phyloP scores from a whole-genome alignment of 768 basidiomycete genomes.

The Epithele typhae region DNA sequence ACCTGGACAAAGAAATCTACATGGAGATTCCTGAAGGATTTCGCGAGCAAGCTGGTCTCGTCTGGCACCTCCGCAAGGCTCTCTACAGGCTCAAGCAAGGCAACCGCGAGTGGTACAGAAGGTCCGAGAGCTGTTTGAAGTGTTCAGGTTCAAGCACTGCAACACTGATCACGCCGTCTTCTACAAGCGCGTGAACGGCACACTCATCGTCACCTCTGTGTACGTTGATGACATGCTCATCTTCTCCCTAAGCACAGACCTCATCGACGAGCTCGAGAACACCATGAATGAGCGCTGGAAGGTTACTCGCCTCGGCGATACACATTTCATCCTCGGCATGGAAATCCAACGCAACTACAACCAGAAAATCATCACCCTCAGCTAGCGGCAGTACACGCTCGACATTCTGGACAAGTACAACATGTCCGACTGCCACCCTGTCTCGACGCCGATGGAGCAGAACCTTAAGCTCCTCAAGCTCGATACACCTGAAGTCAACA shows the following conservation, averaged over 20 bases:
- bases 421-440: not conserved
- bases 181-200: conserved; percentile 19
- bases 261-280: too few species aligned
- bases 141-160: conserved; percentile 21
- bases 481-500: too few species aligned
- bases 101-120: conserved; percentile 34
- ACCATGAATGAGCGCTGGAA: too few species aligned
- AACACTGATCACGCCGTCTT: conserved; percentile 28
- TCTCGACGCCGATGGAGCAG: not conserved
- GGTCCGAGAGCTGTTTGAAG: conserved; percentile 19
- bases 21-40: conserved; percentile 25
- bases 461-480: conserved; percentile 4
- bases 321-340: not conserved
- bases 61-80: conserved; percentile 22
- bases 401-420: conserved; percentile 1
- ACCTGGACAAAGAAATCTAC: conserved; percentile 26
- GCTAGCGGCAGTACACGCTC: conserved; percentile 1
- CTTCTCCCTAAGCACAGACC: conserved; percentile 20
- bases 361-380: conserved; percentile 4
- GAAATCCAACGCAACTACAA: conserved; percentile 1
- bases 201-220: conserved; percentile 26
- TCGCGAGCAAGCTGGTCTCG: conserved; percentile 9
- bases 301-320: not conserved
- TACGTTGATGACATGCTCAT: conserved; percentile 29
- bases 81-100: conserved; percentile 43